Evolutionary conservation across 768 basidiomycete genomes (phyloP).

Genomic region (Candolleomyces efflorescens): DNA sequence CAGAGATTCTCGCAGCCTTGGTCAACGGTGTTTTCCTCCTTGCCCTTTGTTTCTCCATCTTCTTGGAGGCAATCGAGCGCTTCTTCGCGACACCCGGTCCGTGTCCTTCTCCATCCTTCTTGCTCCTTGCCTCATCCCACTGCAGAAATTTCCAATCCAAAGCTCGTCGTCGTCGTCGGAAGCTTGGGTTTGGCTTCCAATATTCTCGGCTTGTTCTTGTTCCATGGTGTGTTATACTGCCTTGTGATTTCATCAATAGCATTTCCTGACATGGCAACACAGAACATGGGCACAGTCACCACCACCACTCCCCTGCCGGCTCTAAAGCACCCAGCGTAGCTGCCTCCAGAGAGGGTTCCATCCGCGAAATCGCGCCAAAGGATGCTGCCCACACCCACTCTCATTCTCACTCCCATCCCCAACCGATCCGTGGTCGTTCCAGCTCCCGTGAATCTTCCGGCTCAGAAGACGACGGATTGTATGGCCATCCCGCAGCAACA

Average conservation of each 20-base stretch:
- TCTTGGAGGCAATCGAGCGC: conserved; percentile 85
- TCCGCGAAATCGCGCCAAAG: conserved; percentile 8
- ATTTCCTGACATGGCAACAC: conserved; percentile 6
- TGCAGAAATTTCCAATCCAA: conserved; percentile 84
- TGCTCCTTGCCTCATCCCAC: conserved; percentile 3
- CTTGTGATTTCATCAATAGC: conserved; percentile 1
- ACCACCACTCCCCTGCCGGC: conserved; percentile 49
- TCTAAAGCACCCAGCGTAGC: conserved; percentile 32
- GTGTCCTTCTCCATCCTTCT: conserved; percentile 15
- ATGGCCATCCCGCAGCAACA: conserved; percentile 70
- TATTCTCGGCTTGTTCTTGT: conserved; percentile 88
- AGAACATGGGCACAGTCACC: conserved; percentile 57
- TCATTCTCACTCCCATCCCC: conserved; percentile 24
- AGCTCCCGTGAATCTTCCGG: conserved; percentile 24
- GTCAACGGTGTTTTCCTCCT: conserved; percentile 96
- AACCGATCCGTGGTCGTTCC: conserved; percentile 27
- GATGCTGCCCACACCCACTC: background rate
- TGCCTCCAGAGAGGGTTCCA: conserved; percentile 17
- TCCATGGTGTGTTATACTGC: conserved; percentile 66
- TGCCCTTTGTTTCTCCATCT: conserved; percentile 95
- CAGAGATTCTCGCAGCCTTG: conserved; percentile 92
- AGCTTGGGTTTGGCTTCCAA: conserved; percentile 87
- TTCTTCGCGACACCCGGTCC: conserved; percentile 83
- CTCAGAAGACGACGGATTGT: conserved; percentile 42
- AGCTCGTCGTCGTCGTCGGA: conserved; percentile 87